Percentiles rank a stretch among this genome's conserved stretches.
Evolutionary conservation across 441 rosid species (phyloP).

Genomic region (Adansonia grandidieri): DNA sequence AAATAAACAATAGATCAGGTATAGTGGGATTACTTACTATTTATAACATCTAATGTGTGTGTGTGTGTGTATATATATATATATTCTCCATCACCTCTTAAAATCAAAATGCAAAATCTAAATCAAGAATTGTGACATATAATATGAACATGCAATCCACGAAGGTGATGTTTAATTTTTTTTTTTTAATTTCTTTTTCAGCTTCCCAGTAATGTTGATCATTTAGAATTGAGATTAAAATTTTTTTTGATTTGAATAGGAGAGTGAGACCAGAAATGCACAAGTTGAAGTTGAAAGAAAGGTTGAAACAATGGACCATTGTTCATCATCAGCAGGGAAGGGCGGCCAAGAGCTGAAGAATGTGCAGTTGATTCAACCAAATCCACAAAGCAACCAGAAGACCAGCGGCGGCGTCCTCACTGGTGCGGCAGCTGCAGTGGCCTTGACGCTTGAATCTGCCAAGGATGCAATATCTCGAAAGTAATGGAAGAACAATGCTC

Average conservation of each 20-base stretch:
- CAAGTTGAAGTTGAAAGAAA: neutral
- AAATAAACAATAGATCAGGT: neutral
- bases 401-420: constrained; percentile 6
- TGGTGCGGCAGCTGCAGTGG: neutral
- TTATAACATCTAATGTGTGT: neutral
- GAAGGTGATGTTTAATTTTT: neutral
- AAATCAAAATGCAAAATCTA: neutral
- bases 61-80: neutral
- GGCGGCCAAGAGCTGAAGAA: neutral
- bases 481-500: neutral
- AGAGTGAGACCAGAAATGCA: neutral
- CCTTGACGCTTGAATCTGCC: neutral
- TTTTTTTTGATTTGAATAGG: neutral
- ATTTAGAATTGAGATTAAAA: neutral
- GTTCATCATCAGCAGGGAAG: neutral
- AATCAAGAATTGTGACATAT: neutral
- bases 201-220: neutral
- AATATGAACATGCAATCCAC: neutral
- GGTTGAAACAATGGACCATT: neutral
- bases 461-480: neutral
- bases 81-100: neutral
- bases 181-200: neutral
- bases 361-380: neutral
- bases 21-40: neutral
- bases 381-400: neutral